Base-by-base conservation (phyloP, 805 yeast species). In the Torulaspora franciscae region DNA sequence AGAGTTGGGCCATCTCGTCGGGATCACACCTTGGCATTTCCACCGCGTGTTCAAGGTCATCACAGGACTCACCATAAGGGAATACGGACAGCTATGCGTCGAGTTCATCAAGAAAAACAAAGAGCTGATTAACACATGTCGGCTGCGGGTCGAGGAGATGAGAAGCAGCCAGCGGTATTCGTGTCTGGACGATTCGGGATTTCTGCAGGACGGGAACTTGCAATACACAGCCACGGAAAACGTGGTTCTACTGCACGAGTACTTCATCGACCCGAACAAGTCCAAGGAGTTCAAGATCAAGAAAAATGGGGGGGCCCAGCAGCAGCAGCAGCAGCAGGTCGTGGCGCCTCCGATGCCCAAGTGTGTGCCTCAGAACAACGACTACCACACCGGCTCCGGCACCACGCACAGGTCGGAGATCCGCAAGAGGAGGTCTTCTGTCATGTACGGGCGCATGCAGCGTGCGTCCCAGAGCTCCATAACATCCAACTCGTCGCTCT, bases 11-110 rank as follows among this genome's bases (percentile, higher is more conserved):
- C 81, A 86, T 15, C 84, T 87, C 59, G 81, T 89, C 7, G 83
- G 83, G 53, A 73, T 88, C 47, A 78, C 87, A 8, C 93, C 95
- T 22, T 88, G 95, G 95, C 96, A 88, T 65, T 88, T 88, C 66
- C 96, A 88, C 70, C 72, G 96, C 41, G 95, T 88, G 19, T 88
- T 88, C 72, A 83, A 88, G 65, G 77, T 82, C 44, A 85, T 87
- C 49, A 85, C 95, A 4, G 91, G 95, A 2, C 74, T 86, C 47
- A 87, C 96, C 1, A 95, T 95, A 19, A 85, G 87, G 69, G 83
- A 86, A 6, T 87, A 87, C 57, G 95, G 95, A 41, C 95, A 87
- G 59, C 80, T 81, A 50, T 85, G 95, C 60, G 82, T 79, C 72
- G 81, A 77, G 50, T 79, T 64, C 54, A 69, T 81, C 53, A 74